These are phyloP conservation scores for Sambucus nigra DNA, from an alignment of 129 eudicot genomes.

Conservation along the genomic window DNA sequence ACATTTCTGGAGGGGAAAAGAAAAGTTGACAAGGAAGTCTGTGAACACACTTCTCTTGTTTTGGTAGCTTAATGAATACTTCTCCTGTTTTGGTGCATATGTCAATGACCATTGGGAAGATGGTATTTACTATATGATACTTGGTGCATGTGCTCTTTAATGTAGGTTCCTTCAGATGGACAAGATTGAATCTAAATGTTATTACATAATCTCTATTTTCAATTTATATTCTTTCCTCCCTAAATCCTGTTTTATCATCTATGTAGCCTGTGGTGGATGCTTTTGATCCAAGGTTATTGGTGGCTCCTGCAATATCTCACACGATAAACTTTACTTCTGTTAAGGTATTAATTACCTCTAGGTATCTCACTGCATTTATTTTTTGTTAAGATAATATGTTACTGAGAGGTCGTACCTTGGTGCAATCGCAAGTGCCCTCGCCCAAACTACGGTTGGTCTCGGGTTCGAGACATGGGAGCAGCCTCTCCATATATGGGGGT, in stretches of 20 bases:
- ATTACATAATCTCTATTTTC: background rate
- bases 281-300: conserved; percentile 90
- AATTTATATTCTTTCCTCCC: background rate
- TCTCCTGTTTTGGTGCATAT: too few species aligned
- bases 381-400: too few species aligned
- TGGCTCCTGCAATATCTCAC: conserved; percentile 83
- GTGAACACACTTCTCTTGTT: too few species aligned
- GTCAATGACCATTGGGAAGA: too few species aligned
- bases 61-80: too few species aligned
- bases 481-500: too few species aligned
- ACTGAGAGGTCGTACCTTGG: too few species aligned
- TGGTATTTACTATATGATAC: background rate
- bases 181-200: background rate
- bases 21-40: too few species aligned
- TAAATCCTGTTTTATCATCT: conserved; percentile 6
- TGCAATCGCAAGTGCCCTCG: too few species aligned
- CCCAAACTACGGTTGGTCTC: too few species aligned
- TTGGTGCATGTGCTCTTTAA: background rate
- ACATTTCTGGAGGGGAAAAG: too few species aligned
- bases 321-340: conserved; percentile 65
- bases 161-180: background rate
- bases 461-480: too few species aligned
- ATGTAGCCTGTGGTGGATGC: conserved; percentile 98
- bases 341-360: conserved; percentile 41
- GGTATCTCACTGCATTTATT: background rate